phyloP scores from a whole-genome alignment of 192 early-diverging fungal genomes.

The Glomus cerebriforme region DNA sequence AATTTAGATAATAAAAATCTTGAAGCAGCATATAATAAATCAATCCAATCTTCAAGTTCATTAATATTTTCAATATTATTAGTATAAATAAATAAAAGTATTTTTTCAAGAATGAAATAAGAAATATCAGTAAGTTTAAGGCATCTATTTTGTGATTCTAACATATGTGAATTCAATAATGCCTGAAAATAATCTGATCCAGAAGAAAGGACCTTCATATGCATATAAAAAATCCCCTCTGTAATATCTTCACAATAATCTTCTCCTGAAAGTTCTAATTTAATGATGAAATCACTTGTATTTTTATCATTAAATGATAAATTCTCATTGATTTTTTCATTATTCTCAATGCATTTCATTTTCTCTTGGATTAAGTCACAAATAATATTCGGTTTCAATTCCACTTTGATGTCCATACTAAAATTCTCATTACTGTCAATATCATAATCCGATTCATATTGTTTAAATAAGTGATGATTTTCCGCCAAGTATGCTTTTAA shows the following conservation, averaged over 20 bases:
- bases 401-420: not conserved
- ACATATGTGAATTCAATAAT: slow-evolving; percentile 4
- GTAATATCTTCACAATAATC: not conserved
- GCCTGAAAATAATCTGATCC: not conserved
- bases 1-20: slow-evolving; percentile 8
- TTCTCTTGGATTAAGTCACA: too few relatives aligned
- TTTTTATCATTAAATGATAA: not conserved
- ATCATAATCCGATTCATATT: too few relatives aligned
- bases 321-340: not conserved
- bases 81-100: not conserved
- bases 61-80: not conserved
- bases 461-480: not conserved
- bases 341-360: too few relatives aligned
- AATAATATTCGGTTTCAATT: not conserved
- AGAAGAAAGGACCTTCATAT: not conserved
- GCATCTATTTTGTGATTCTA: not conserved
- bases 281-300: not conserved
- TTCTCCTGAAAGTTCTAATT: not conserved
- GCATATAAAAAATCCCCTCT: not conserved
- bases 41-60: not conserved
- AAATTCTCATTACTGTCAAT: not conserved
- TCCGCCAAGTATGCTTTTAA: not conserved
- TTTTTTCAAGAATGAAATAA: not conserved
- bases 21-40: not conserved
- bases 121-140: not conserved